Evolutionary conservation across 768 basidiomycete species (phyloP), one percentile per base, ranked within the genome.

Genomic region (Xerocomus brunneocitrinus): DNA sequence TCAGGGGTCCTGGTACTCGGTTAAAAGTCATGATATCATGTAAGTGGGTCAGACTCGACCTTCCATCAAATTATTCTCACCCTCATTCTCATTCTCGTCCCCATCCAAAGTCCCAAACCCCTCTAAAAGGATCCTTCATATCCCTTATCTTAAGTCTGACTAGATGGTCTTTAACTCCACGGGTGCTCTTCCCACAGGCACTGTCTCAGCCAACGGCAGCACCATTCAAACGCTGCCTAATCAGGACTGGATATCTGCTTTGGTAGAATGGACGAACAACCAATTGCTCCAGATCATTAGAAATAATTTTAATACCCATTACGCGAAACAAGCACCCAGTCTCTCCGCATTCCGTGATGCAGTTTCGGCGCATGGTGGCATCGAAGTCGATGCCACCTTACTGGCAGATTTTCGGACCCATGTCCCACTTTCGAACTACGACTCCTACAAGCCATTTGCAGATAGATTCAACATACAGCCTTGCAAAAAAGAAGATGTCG

Each of bases 401-500:
- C 8, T 44, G n/a, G n/a, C 52, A n/a, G 22, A 14, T 14, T 53
- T 52, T 13, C 47, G 51, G 24, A 9, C 16, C 7, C 42, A 43
- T 31, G 50, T 57, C 9, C 51, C 55, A 8, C 41, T 56, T 28
- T 52, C 55, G 12, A 31, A 34, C 27, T 41, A 49, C 35, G 28
- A 40, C 31, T 19, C 46, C 7, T 52, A 49, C 41, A 30, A 46
- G 28, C 55, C 47, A 7, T 57, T 53, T 47, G 22, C 46, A 6
- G 42, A 42, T 31, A 49, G 38, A 30, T 38, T 57, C 12, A 13
- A 49, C 22, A 47, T 46, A 8, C 19, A 34, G 13, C 52, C 56
- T 22, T 56, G 55, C 55, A 56, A 40, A 28, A 39, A 57, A 25
- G 47, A 28, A 24, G 52, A 57, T 4, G 38, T 30, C 27, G 27